Percentiles rank a stretch among this genome's conserved stretches.
These are phyloP conservation scores for Fusarium oxysporum DNA, from an alignment of 2,329 filamentous ascomycete species.

Conservation along the genomic window DNA sequence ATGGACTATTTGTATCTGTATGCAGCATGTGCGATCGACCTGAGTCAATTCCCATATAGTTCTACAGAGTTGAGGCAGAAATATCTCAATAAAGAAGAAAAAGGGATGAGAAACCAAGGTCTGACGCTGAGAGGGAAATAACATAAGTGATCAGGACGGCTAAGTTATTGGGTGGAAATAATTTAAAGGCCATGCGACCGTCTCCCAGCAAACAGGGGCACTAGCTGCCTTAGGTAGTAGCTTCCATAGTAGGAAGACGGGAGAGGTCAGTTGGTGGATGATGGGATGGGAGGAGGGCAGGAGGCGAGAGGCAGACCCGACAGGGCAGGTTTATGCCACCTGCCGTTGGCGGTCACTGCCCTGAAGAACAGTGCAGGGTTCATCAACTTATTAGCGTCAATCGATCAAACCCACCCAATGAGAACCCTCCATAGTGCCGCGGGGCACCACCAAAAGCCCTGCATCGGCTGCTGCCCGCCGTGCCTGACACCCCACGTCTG, in stretches of 20 bases:
- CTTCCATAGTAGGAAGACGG: background rate
- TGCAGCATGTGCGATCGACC: background rate
- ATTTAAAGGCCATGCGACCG: constrained; percentile 12
- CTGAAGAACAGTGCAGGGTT: constrained; percentile 43
- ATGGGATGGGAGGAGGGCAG: background rate
- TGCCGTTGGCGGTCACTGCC: constrained; percentile 31
- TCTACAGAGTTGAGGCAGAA: background rate
- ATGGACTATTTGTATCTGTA: background rate
- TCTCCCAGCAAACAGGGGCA: constrained; percentile 6
- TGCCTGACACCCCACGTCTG: constrained; percentile 46
- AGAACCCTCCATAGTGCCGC: constrained; percentile 36
- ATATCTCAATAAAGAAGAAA: background rate
- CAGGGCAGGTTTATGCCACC: constrained; percentile 36
- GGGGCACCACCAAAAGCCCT: constrained; percentile 48
- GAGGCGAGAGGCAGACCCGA: constrained; percentile 7
- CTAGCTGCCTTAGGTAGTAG: background rate
- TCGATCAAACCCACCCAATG: constrained; percentile 29
- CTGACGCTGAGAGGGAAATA: constrained; percentile 2
- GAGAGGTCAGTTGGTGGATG: background rate
- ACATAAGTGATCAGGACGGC: background rate
- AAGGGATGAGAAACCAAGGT: background rate
- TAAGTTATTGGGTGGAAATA: constrained; percentile 15
- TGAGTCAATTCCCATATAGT: background rate
- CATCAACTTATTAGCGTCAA: constrained; percentile 13
- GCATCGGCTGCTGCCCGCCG: constrained; percentile 48